phyloP scores from a whole-genome alignment of 78 protist species.

The Diacronema lutheri region DNA sequence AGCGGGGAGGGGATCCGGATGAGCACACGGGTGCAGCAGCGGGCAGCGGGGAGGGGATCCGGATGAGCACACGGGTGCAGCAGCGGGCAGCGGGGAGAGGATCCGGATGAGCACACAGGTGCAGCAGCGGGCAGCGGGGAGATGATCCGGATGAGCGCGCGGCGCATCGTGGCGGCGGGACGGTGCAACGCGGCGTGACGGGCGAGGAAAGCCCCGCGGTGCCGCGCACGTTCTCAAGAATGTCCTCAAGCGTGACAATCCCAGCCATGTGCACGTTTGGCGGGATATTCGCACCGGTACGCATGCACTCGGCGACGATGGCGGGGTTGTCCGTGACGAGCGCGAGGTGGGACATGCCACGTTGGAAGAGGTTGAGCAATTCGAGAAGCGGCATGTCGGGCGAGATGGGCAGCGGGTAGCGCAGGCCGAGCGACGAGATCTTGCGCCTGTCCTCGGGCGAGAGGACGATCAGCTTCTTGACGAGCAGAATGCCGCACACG shows the following conservation, averaged over 20 bases:
- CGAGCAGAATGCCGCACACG: conserved; percentile 2
- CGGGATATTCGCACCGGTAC: too few relatives aligned
- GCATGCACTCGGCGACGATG: neutral
- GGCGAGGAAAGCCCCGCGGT: too few relatives aligned
- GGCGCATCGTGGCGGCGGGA: too few relatives aligned
- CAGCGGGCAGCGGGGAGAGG: too few relatives aligned
- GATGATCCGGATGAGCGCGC: too few relatives aligned
- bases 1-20: too few relatives aligned
- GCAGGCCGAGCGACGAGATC: neutral
- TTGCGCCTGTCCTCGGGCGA: conserved; percentile 3
- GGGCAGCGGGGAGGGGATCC: too few relatives aligned
- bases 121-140: too few relatives aligned
- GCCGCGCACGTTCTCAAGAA: neutral
- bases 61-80: too few relatives aligned
- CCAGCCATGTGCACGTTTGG: neutral
- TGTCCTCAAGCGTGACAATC: neutral
- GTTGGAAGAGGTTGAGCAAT: neutral
- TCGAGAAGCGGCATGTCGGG: conserved; percentile 13
- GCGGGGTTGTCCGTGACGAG: conserved; percentile 9
- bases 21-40: too few relatives aligned
- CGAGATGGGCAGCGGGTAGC: conserved; percentile 17
- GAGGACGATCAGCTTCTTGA: conserved; percentile 17
- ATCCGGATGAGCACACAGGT: too few relatives aligned
- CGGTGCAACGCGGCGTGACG: too few relatives aligned
- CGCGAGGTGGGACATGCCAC: conserved; percentile 12